phyloP scores from a whole-genome alignment of 495 filamentous ascomycete genomes.

The Parathielavia appendiculata region DNA sequence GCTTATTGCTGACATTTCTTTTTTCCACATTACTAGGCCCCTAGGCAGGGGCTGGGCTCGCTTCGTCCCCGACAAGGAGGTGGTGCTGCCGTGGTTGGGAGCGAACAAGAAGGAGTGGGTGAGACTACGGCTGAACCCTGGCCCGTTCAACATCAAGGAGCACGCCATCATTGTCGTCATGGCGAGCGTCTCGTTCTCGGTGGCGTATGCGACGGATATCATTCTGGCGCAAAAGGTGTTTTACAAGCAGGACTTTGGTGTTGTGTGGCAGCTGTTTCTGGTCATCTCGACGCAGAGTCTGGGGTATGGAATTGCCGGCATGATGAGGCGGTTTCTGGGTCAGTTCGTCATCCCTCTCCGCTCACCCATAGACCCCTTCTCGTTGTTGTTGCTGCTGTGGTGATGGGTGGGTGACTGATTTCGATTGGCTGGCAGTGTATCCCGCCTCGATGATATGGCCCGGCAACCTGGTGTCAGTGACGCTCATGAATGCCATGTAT shows the following conservation, averaged over 20 bases:
- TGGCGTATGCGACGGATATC: slow-evolving; percentile 66
- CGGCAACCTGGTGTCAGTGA: slow-evolving; percentile 55
- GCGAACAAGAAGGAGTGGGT: not conserved
- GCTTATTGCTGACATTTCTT: not conserved
- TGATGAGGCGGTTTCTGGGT: slow-evolving; percentile 50
- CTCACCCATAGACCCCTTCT: no score
- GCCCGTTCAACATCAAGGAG: slow-evolving; percentile 77
- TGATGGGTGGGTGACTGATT: no score
- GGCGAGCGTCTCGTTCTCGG: slow-evolving; percentile 55
- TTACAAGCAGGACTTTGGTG: slow-evolving; percentile 62
- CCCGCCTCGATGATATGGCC: slow-evolving; percentile 77
- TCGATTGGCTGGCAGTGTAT: slow-evolving; percentile 37
- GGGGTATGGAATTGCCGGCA: slow-evolving; percentile 69
- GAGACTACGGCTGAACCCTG: slow-evolving; percentile 50
- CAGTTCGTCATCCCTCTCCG: slow-evolving; percentile 4
- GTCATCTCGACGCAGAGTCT: slow-evolving; percentile 66
- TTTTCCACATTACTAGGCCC: slow-evolving; percentile 30
- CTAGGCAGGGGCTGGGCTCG: slow-evolving; percentile 54
- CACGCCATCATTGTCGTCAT: slow-evolving; percentile 75
- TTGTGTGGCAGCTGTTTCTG: slow-evolving; percentile 63
- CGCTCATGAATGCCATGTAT: slow-evolving; percentile 67
- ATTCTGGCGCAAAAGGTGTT: slow-evolving; percentile 61
- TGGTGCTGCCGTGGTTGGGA: slow-evolving; percentile 3
- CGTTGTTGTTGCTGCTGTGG: not conserved
- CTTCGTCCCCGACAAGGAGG: slow-evolving; percentile 46